Conservation (phyloP, 129 eudicot species). For the Oenanthe sinensis region DNA sequence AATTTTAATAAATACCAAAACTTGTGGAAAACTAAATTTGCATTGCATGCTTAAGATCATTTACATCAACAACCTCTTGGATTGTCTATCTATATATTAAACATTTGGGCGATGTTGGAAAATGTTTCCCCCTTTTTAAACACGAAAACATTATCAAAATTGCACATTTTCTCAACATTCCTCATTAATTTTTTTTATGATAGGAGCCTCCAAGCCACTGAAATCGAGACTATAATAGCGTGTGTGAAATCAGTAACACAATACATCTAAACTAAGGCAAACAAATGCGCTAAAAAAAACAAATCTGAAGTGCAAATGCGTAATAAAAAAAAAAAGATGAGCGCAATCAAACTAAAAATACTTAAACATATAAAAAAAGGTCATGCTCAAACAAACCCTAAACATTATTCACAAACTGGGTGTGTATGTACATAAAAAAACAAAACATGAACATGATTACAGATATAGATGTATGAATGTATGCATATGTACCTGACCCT, state of each 20-base stretch:
- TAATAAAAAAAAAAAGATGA: background rate
- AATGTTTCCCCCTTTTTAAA: background rate
- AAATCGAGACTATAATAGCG: no score
- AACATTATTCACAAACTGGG: background rate
- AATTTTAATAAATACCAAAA: background rate
- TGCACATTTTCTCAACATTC: background rate
- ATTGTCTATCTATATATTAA: background rate
- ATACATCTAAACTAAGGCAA: no score
- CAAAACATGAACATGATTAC: background rate
- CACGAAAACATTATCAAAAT: background rate
- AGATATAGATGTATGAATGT: background rate
- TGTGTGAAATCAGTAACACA: no score
- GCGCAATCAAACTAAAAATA: background rate
- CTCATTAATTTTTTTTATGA: no score
- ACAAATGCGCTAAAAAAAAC: no score
- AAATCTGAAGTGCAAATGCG: background rate
- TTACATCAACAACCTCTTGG: background rate
- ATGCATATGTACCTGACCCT: slow-evolving; percentile 9
- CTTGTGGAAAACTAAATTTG: background rate
- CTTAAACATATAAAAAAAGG: background rate
- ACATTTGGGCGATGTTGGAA: background rate
- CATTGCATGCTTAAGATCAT: background rate
- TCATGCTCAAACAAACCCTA: background rate
- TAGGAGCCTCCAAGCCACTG: no score
- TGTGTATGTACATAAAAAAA: no score